Base-by-base conservation (phyloP, 495 filamentous ascomycete genomes). In the Penicillium salamii region DNA sequence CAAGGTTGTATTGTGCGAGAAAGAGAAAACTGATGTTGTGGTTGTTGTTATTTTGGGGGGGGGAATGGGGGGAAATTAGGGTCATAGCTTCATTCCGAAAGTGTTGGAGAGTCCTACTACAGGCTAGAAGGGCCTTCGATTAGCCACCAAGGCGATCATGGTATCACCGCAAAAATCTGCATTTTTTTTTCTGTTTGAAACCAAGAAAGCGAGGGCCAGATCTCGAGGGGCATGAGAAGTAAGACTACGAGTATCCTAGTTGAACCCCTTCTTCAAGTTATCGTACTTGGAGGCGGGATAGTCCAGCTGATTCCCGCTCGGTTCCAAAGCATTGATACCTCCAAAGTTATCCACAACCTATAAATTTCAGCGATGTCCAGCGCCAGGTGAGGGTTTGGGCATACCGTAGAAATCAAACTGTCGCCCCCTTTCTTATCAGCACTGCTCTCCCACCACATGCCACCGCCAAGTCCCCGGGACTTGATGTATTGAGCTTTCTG, bases 381-480 rank as follows among this genome's bases (percentile, higher is more conserved):
- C 9, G 0, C 13, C 11, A 34, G 23, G 24, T 8, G 5, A 7
- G n/a, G 31, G 31, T 7, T 20, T 17, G n/a, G 39, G 23, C 18
- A 17, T 48, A 86, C 70, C 15, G 76, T 81, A n/a, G 65, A 65
- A 35, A 90, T 79, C 66, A 90, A 62, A 57, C 85, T 85, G 32
- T 69, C 69, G 0, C 62, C 66, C 2, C 77, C 83, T 1, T 38
- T 57, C 53, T 76, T 82, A 61, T 96, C 91, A 19, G 80, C 83
- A 61, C 82, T 88, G 19, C 80, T 83, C 69, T 96, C 91, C 91
- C 91, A 97, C 79, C 88, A 96, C 82, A 96, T 92, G 0, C 78
- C 84, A 11, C 91, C 90, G 3, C 87, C 90, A 7, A 96, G 75
- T 6, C 81, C 78, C 41, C 74, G 76, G 12, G 72, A 47, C 53